Evolutionary conservation across 768 basidiomycete species (phyloP), one percentile per base, ranked within the genome.

Genomic region (Termitomyces bulborhizus): DNA sequence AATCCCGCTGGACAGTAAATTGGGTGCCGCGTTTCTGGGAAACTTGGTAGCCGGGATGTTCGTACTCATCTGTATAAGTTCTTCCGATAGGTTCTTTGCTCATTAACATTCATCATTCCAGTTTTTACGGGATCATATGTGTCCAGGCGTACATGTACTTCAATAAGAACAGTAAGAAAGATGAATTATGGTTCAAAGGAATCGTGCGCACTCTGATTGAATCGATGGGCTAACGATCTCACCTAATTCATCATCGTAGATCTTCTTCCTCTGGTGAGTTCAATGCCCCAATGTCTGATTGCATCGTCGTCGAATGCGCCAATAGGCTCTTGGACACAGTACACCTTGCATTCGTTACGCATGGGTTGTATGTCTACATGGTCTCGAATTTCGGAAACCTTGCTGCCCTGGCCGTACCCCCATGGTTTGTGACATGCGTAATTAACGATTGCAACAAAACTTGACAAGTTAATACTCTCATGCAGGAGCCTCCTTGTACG

Each of bases 11-110:
- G 65, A 69, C 45, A 71, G 68, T 52, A 78, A 71, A 6, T 62
- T 81, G 0, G 80, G 79, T 3, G 76, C 78, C 7, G 68, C 75
- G 32, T 71, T 79, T 47, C 54, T 52, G 32, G 51, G 51, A 31
- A 52, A 52, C 41, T 31, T 55, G 18, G 26, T 55, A n/a, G 54
- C 54, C 48, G 54, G 54, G 26, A 50, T 55, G 54, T 50, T 21
- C 32, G 41, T 39, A 18, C 34, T 44, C n/a, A 9, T 15, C 32
- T 11, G 13, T 79, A 21, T 21, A 2, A 6, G 9, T 45, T 3
- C 6, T 73, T 46, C 62, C 71, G 39, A 65, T 73, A 76, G 78
- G 53, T 50, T 73, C 31, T 9, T 24, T 42, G 37, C 18, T 39
- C 31, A 40, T 16, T 6, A 3, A 24, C 37, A 13, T 27, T 24